Conservation (phyloP, 768 basidiomycete genomes). For the Lactarius hengduanensis region DNA sequence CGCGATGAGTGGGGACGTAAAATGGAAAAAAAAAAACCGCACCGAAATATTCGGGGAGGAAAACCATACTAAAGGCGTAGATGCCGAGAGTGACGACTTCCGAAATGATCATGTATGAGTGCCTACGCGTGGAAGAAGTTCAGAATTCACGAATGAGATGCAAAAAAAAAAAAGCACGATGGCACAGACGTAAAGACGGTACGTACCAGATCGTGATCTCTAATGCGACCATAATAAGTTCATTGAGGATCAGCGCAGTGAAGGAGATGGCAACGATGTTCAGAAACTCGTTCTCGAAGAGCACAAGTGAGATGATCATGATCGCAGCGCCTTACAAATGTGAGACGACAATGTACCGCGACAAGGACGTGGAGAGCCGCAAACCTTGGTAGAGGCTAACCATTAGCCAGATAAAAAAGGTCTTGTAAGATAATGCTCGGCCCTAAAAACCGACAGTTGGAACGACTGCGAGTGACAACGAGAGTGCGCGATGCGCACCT, state of each 20-base stretch:
- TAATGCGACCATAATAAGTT: constrained; percentile 97
- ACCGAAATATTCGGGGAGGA: constrained; percentile 98
- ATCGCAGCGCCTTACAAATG: constrained; percentile 77
- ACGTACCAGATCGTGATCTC: constrained; percentile 93
- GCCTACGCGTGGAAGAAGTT: constrained; percentile 50
- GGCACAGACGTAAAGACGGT: neutral
- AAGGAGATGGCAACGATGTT: constrained; percentile 99
- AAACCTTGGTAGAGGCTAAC: constrained; percentile 96
- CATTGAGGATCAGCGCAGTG: constrained; percentile 92
- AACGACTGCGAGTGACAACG: neutral
- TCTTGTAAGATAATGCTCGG: constrained; percentile 92
- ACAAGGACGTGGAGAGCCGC: neutral
- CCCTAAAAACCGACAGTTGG: constrained; percentile 52
- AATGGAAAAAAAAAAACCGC: constrained; percentile 32
- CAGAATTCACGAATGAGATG: constrained; percentile 3
- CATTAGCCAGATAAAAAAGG: constrained; percentile 97
- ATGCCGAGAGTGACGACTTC: constrained; percentile 86
- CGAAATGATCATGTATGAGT: constrained; percentile 90
- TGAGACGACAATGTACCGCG: constrained; percentile 25
- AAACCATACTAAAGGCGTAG: constrained; percentile 88
- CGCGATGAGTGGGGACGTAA: neutral
- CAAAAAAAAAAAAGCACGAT: neutral
- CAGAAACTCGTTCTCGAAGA: constrained; percentile 96
- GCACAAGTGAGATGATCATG: constrained; percentile 95
- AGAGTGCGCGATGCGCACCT: constrained; percentile 47